phyloP scores from a whole-genome alignment of 2,329 filamentous ascomycete species.

The Alternaria rosae region DNA sequence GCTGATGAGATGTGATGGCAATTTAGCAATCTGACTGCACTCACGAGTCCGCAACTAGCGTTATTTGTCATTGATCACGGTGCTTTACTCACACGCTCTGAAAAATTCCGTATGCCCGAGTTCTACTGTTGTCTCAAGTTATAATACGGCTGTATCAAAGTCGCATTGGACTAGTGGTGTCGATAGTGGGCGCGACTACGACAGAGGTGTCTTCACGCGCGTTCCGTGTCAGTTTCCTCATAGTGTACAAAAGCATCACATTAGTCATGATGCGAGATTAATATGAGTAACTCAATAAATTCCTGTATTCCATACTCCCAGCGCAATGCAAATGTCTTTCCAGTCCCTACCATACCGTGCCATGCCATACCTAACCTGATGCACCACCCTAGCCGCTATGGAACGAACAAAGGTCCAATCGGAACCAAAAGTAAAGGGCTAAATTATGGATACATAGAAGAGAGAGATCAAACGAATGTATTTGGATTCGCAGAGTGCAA shows the following conservation, averaged over 20 bases:
- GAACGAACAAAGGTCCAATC: background rate
- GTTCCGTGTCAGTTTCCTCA: too few species aligned
- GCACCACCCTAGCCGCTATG: constrained; percentile 6
- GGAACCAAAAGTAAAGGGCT: constrained; percentile 4
- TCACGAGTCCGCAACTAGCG: too few species aligned
- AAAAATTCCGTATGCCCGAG: too few species aligned
- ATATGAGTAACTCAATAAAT: background rate
- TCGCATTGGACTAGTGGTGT: too few species aligned
- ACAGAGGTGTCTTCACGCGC: too few species aligned
- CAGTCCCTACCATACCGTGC: background rate
- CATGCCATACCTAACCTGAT: constrained; percentile 13
- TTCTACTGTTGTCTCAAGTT: too few species aligned
- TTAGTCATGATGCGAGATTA: background rate
- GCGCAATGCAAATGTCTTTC: constrained; percentile 5
- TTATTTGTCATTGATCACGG: too few species aligned
- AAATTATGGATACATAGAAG: constrained; percentile 19
- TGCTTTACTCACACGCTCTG: too few species aligned
- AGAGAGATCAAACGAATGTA: constrained; percentile 13
- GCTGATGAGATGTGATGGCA: too few species aligned
- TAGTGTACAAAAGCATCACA: background rate
- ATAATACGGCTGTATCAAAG: too few species aligned
- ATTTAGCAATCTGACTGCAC: too few species aligned
- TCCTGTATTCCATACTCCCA: background rate
- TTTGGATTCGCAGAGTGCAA: constrained; percentile 1
- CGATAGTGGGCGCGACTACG: too few species aligned